These are phyloP conservation scores for Phylloporus sp. DNA, from an alignment of 768 basidiomycete species.

Conservation along the genomic window DNA sequence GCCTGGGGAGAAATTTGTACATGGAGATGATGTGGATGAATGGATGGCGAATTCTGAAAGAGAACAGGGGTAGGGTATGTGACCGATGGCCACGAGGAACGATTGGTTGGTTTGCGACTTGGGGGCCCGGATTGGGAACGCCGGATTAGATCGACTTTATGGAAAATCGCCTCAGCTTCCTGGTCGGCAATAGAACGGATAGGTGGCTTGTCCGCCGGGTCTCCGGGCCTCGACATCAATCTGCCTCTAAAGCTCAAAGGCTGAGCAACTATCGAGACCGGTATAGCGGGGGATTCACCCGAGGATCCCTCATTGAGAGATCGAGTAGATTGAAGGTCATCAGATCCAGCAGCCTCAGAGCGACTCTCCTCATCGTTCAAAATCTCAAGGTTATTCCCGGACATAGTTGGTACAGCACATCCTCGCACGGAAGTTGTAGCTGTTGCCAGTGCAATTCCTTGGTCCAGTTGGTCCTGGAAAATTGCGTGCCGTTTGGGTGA, in stretches of 20 bases:
- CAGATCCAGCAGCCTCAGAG: slow-evolving; percentile 59
- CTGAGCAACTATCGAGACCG: slow-evolving; percentile 6
- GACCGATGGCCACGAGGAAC: slow-evolving; percentile 38
- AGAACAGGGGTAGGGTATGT: slow-evolving; percentile 46
- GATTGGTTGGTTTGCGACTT: slow-evolving; percentile 33
- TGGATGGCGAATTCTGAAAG: slow-evolving; percentile 40
- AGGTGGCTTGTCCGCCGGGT: slow-evolving; percentile 4
- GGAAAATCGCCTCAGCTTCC: slow-evolving; percentile 19
- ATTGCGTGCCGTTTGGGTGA: slow-evolving; percentile 59
- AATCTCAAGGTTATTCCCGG: slow-evolving; percentile 56
- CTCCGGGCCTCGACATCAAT: slow-evolving; percentile 12
- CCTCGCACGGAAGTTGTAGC: slow-evolving; percentile 59
- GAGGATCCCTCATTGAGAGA: slow-evolving; percentile 57
- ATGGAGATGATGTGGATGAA: slow-evolving; percentile 30
- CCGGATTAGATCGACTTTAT: slow-evolving; percentile 38
- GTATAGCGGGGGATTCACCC: slow-evolving; percentile 12
- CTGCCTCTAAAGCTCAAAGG: slow-evolving; percentile 25
- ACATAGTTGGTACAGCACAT: slow-evolving; percentile 46
- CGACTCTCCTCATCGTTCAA: slow-evolving; percentile 63
- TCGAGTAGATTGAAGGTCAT: slow-evolving; percentile 65
- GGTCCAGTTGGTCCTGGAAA: slow-evolving; percentile 66
- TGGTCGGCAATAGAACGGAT: slow-evolving; percentile 1
- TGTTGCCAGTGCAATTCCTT: slow-evolving; percentile 66
- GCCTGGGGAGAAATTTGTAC: slow-evolving; percentile 28
- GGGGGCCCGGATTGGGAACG: slow-evolving; percentile 45